phyloP scores from a whole-genome alignment of 768 basidiomycete genomes.

The Hypholoma fasciculare region DNA sequence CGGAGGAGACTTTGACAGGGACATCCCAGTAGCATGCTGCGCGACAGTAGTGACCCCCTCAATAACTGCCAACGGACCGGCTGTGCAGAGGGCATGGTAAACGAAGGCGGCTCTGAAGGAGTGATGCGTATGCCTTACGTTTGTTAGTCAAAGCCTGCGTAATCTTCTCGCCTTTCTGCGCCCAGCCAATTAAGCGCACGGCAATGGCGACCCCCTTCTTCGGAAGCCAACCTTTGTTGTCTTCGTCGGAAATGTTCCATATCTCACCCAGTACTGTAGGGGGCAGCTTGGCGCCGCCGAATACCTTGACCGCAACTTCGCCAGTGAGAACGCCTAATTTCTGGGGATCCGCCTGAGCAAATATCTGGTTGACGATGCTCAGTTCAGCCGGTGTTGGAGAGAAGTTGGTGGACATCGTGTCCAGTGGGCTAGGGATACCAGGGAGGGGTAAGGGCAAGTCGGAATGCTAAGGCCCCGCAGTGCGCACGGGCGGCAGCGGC shows the following conservation, averaged over 20 bases:
- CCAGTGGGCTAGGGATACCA: slow-evolving; percentile 13
- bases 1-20: slow-evolving; percentile 64
- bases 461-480: slow-evolving; percentile 8
- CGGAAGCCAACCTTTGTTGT: slow-evolving; percentile 92
- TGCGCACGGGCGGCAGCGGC: background rate
- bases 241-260: slow-evolving; percentile 90
- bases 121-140: slow-evolving; percentile 50
- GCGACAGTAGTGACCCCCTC: slow-evolving; percentile 62
- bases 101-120: slow-evolving; percentile 1
- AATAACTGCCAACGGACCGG: slow-evolving; percentile 82
- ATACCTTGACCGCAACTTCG: slow-evolving; percentile 86
- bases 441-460: slow-evolving; percentile 12
- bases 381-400: slow-evolving; percentile 49
- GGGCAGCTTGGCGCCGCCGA: slow-evolving; percentile 79
- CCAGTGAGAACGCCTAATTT: slow-evolving; percentile 86
- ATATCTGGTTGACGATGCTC: slow-evolving; percentile 72
- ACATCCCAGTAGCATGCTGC: slow-evolving; percentile 58
- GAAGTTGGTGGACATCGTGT: slow-evolving; percentile 45
- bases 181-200: slow-evolving; percentile 89
- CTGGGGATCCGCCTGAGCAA: slow-evolving; percentile 70
- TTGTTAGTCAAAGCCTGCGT: slow-evolving; percentile 62
- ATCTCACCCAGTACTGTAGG: slow-evolving; percentile 85
- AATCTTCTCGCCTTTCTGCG: slow-evolving; percentile 81
- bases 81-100: slow-evolving; percentile 39
- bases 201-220: slow-evolving; percentile 86